Conservation (phyloP, 1,284 basidiomycete genomes). For the Tetrapyrgos nigripes region DNA sequence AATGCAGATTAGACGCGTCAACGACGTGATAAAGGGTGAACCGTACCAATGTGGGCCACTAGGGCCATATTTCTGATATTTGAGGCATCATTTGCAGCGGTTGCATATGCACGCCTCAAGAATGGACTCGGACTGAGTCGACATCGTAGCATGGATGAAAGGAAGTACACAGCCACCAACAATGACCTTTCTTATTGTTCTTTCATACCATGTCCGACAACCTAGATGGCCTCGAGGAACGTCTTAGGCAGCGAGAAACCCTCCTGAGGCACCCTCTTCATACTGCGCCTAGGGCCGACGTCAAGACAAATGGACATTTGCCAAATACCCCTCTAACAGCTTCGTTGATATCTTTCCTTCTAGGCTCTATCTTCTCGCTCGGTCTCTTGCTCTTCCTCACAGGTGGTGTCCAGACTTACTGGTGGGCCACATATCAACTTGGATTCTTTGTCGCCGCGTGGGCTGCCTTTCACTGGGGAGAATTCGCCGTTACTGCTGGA, state of each 20-base stretch:
- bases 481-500: constrained; percentile 94
- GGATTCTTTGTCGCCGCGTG: constrained; percentile 85
- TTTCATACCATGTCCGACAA: constrained; percentile 29
- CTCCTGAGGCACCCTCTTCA: constrained; percentile 52
- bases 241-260: constrained; percentile 48
- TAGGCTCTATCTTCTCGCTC: constrained; percentile 69
- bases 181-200: constrained; percentile 9
- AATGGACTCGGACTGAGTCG: not conserved
- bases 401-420: constrained; percentile 51
- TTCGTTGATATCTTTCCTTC: constrained; percentile 75
- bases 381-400: constrained; percentile 56
- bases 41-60: constrained; percentile 81
- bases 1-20: constrained; percentile 7
- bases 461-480: constrained; percentile 91
- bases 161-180: not conserved
- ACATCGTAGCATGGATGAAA: not conserved
- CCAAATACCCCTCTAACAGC: constrained; percentile 86
- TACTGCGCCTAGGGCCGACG: constrained; percentile 52
- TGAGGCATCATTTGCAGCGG: constrained; percentile 45
- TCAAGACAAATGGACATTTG: constrained; percentile 56
- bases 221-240: constrained; percentile 54
- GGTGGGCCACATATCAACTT: constrained; percentile 80
- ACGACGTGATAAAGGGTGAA: constrained; percentile 23
- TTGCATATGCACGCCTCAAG: constrained; percentile 23
- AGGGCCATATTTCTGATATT: constrained; percentile 80